Conservation (phyloP, 2,329 filamentous ascomycete species). For the Apiospora rasikravindrae region DNA sequence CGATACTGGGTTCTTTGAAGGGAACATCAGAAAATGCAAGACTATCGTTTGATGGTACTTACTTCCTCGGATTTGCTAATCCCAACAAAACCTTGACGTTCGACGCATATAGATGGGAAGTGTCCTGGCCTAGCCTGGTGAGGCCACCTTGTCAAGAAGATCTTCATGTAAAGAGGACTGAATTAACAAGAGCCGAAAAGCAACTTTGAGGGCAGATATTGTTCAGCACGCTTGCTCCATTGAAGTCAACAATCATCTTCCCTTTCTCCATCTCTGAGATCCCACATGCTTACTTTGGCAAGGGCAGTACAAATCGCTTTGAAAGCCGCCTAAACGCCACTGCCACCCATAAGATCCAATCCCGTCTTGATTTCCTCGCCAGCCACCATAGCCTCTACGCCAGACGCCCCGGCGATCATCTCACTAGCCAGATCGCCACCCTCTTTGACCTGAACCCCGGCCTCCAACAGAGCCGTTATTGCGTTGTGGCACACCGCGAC, state of each 20-base stretch:
- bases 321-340: not conserved
- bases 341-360: slow-evolving; percentile 1
- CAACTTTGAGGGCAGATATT: not conserved
- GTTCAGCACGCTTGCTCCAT: not conserved
- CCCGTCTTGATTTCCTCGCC: not conserved
- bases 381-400: not conserved
- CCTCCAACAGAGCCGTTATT: slow-evolving; percentile 16
- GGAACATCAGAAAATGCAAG: too few relatives aligned
- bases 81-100: too few relatives aligned
- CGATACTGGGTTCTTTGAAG: too few relatives aligned
- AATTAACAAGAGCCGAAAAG: not conserved
- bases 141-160: too few relatives aligned
- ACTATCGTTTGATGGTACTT: too few relatives aligned
- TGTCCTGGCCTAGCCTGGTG: too few relatives aligned
- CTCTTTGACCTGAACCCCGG: slow-evolving; percentile 17
- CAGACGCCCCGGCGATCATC: not conserved
- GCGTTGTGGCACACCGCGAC: slow-evolving; percentile 32
- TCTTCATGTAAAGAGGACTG: not conserved
- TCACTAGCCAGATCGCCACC: slow-evolving; percentile 19
- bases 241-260: not conserved
- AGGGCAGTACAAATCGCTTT: not conserved
- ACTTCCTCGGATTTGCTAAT: too few relatives aligned
- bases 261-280: not conserved
- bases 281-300: not conserved
- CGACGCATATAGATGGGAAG: too few relatives aligned